Evolutionary conservation across 495 filamentous ascomycete genomes (phyloP).

Genomic region (Mytilinidion resinicola): DNA sequence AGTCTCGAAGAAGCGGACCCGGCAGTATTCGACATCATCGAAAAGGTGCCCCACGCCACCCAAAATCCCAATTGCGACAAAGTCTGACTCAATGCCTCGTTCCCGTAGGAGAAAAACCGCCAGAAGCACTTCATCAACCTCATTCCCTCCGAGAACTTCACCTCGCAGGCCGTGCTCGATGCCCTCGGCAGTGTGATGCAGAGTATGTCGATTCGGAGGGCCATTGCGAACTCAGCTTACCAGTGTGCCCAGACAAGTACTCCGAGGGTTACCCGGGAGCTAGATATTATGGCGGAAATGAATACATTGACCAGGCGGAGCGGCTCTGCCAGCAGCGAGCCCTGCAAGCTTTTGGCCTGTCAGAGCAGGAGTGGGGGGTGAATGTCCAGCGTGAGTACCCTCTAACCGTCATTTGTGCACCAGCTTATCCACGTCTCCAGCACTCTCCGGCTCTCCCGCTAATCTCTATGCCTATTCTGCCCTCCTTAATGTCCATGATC

Average conservation of each 20-base stretch:
- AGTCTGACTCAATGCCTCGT: slow-evolving; percentile 2
- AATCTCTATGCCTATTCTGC: slow-evolving; percentile 96
- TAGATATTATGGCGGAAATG: slow-evolving; percentile 94
- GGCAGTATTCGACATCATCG: slow-evolving; percentile 74
- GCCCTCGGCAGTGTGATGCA: slow-evolving; percentile 97
- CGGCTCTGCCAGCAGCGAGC: slow-evolving; percentile 83
- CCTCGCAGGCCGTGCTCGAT: slow-evolving; percentile 93
- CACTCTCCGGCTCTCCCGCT: slow-evolving; percentile 89
- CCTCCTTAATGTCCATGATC: slow-evolving; percentile 82
- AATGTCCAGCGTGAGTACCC: slow-evolving; percentile 79
- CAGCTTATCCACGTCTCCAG: slow-evolving; percentile 42
- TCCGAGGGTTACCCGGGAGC: slow-evolving; percentile 97
- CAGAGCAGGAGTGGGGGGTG: slow-evolving; percentile 87
- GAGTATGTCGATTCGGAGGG: slow-evolving; percentile 51
- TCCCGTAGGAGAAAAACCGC: slow-evolving; percentile 74
- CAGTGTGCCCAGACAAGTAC: slow-evolving; percentile 72
- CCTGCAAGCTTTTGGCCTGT: slow-evolving; percentile 75
- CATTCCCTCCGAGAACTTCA: slow-evolving; percentile 98
- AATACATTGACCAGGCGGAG: slow-evolving; percentile 89
- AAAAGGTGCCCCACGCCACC: slow-evolving; percentile 57
- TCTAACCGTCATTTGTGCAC: slow-evolving; percentile 4
- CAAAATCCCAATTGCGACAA: slow-evolving; percentile 18
- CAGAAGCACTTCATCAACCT: slow-evolving; percentile 98
- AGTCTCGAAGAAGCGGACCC: slow-evolving; percentile 81
- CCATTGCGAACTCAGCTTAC: slow-evolving; percentile 5